Conservation (phyloP, 2,329 filamentous ascomycete genomes). For the Fusarium brevicatenulatum region DNA sequence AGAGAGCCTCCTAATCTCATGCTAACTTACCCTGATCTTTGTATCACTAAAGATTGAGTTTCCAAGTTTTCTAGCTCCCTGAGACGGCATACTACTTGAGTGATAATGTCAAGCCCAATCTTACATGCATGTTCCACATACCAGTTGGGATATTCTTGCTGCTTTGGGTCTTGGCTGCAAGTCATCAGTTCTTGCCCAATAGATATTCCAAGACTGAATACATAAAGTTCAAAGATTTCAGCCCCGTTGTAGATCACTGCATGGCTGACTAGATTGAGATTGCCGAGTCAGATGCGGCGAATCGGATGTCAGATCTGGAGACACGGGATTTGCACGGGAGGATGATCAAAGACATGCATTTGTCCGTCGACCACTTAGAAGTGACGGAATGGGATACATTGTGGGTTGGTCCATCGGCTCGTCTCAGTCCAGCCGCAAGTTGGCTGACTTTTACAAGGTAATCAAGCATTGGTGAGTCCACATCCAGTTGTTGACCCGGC, state of each 20-base stretch:
- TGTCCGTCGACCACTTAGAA: not conserved
- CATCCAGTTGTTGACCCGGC: not conserved
- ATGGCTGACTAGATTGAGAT: not conserved
- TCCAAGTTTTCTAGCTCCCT: not conserved
- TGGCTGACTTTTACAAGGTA: not conserved
- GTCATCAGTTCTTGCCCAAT: not conserved
- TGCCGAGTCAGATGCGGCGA: not conserved
- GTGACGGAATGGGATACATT: not conserved
- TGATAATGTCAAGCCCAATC: not conserved
- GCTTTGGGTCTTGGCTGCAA: not conserved
- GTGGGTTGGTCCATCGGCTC: not conserved
- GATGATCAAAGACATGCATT: not conserved
- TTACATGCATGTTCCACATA: not conserved
- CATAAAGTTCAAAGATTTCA: not conserved
- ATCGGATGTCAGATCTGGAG: not conserved
- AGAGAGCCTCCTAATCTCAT: rapidly evolving
- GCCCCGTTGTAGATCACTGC: not conserved
- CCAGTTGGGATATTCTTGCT: too few species aligned
- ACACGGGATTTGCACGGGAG: not conserved
- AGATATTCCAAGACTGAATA: not conserved
- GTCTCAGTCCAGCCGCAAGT: not conserved
- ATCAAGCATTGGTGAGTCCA: not conserved
- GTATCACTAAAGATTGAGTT: too few species aligned
- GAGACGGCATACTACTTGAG: too few species aligned
- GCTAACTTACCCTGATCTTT: not conserved